Conservation (phyloP, 2,329 filamentous ascomycete species). For the Cryphonectria parasitica region DNA sequence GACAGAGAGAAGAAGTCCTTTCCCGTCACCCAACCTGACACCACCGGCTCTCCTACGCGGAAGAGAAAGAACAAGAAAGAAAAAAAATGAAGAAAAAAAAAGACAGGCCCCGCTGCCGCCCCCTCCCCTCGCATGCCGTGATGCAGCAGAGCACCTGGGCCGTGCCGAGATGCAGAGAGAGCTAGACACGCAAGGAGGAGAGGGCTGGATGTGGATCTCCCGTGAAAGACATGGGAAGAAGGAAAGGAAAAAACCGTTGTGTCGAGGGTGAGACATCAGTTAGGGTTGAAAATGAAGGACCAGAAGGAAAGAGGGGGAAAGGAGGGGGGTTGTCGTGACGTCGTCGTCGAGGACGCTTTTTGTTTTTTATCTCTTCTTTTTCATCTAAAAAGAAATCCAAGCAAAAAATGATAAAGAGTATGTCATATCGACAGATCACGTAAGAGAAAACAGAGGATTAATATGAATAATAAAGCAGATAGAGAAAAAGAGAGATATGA, state of each 20-base stretch:
- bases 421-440: neutral
- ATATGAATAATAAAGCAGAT: neutral
- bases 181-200: neutral
- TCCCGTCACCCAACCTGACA: neutral
- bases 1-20: neutral
- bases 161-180: neutral
- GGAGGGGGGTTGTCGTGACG: neutral
- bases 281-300: neutral
- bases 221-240: neutral
- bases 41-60: neutral
- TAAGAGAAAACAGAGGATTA: neutral
- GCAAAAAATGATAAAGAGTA: neutral
- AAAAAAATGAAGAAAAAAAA: no score
- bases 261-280: neutral
- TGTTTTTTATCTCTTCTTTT: neutral
- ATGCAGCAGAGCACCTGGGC: neutral
- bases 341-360: neutral
- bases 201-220: neutral
- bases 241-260: neutral
- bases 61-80: neutral
- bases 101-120: no score
- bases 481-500: neutral
- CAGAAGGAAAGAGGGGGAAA: neutral
- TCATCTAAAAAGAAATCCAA: no score
- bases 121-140: neutral